Conservation (phyloP, 352 stramenopile genomes). For the Phytopythium montanum region DNA sequence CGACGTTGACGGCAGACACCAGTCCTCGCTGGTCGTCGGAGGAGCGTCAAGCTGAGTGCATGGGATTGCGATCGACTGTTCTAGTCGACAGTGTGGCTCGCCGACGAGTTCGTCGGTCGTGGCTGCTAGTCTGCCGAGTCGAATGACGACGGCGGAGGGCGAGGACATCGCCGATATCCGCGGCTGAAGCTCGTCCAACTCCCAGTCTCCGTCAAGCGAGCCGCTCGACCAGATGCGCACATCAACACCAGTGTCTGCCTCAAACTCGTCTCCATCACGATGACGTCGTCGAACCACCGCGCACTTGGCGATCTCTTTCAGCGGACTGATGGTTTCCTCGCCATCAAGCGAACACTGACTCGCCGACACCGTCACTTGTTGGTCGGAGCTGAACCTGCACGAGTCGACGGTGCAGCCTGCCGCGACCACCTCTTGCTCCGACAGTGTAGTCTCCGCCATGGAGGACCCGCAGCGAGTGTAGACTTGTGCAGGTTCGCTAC, state of each 20-base stretch:
- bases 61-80: neutral
- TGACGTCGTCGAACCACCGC: neutral
- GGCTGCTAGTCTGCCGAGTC: neutral
- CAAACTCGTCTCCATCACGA: neutral
- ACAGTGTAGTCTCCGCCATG: neutral
- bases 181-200: neutral
- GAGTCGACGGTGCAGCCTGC: slow-evolving; percentile 1
- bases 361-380: neutral
- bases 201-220: neutral
- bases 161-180: neutral
- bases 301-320: neutral
- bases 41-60: neutral
- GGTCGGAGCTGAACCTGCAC: too few species aligned
- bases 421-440: neutral
- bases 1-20: neutral
- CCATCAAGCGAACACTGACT: neutral
- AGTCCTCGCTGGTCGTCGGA: neutral
- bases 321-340: neutral
- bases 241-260: neutral
- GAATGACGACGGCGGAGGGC: neutral
- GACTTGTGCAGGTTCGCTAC: neutral
- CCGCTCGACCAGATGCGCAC: slow-evolving; percentile 1
- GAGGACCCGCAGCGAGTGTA: neutral
- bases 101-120: neutral
- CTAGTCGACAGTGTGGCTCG: neutral